phyloP scores from a whole-genome alignment of 768 basidiomycete genomes.

The Paxillus ammoniavirescens region DNA sequence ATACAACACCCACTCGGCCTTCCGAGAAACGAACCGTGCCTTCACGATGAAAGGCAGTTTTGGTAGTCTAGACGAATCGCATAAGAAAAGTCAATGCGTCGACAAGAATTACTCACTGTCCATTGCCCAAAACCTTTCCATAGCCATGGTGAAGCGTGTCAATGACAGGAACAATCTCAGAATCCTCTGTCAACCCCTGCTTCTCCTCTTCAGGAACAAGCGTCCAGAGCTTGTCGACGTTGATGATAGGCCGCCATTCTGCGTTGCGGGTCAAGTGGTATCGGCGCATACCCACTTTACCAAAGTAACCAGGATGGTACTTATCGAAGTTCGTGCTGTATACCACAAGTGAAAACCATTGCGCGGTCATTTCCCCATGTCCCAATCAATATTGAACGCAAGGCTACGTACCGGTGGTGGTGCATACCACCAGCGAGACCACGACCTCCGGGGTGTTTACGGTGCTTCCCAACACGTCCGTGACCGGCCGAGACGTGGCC shows the following conservation, averaged over 20 bases:
- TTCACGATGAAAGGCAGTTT: conserved; percentile 96
- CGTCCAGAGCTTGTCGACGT: conserved; percentile 96
- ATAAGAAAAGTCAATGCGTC: not conserved
- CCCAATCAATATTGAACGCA: not conserved
- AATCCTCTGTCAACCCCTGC: conserved; percentile 66
- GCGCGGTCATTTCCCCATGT: not conserved
- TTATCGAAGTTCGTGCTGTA: conserved; percentile 93
- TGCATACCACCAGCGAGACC: conserved; percentile 99
- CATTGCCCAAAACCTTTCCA: conserved; percentile 94
- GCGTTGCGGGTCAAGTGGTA: conserved; percentile 93
- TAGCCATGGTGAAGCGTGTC: conserved; percentile 84
- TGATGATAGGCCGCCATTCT: conserved; percentile 94
- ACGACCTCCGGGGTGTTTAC: conserved; percentile 99
- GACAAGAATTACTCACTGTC: conserved; percentile 53
- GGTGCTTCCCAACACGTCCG: conserved; percentile 99
- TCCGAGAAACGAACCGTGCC: conserved; percentile 90
- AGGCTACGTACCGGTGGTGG: conserved; percentile 84
- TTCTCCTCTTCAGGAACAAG: conserved; percentile 87
- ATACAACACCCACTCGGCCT: conserved; percentile 62
- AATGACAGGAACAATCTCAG: conserved; percentile 91
- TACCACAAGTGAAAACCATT: not conserved
- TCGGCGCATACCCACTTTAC: conserved; percentile 99
- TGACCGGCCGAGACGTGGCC: conserved; percentile 99
- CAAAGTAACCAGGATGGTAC: conserved; percentile 99
- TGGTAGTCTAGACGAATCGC: conserved; percentile 56